Conservation (phyloP, 164 flowering plant genomes). For the Chimonanthus salicifolius region DNA sequence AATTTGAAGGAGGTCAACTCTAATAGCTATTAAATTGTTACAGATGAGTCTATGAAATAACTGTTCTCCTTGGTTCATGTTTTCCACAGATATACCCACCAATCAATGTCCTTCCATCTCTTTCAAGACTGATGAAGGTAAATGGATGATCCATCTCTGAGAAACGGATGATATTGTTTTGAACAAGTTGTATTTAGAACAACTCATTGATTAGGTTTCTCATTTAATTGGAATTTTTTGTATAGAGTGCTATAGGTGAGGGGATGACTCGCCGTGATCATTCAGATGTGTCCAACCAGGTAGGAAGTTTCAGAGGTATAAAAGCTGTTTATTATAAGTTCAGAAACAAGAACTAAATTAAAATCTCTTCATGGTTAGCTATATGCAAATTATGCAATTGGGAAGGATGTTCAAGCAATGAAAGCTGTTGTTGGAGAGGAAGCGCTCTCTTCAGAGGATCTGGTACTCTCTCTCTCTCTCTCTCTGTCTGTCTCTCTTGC, state of each 20-base stretch:
- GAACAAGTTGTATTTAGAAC: neutral
- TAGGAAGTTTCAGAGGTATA: slow-evolving; percentile 13
- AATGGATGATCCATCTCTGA: neutral
- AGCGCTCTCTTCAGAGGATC: slow-evolving; percentile 97
- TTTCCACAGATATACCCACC: slow-evolving; percentile 87
- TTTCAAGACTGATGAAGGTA: slow-evolving; percentile 98
- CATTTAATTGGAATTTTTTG: neutral
- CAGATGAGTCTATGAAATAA: neutral
- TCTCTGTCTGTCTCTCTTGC: neutral
- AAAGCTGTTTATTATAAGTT: neutral
- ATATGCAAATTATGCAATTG: slow-evolving; percentile 98
- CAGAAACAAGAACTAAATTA: neutral
- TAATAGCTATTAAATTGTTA: slow-evolving; percentile 16
- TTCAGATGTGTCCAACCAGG: slow-evolving; percentile 98
- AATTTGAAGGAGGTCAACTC: too few relatives aligned
- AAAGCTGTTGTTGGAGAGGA: slow-evolving; percentile 99
- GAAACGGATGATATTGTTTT: too few relatives aligned
- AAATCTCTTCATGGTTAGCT: slow-evolving; percentile 33
- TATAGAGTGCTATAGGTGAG: slow-evolving; percentile 98
- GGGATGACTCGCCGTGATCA: slow-evolving; percentile 97
- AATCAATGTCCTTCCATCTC: slow-evolving; percentile 97
- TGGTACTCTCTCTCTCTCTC: slow-evolving; percentile 43
- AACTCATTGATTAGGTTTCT: neutral
- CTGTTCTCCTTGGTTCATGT: neutral
- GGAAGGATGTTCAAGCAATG: slow-evolving; percentile 99